A percentile compares a stretch with the other conserved stretches of the same genome.
These are phyloP conservation scores for Candida pini DNA, from an alignment of 805 yeast genomes.

Conservation along the genomic window DNA sequence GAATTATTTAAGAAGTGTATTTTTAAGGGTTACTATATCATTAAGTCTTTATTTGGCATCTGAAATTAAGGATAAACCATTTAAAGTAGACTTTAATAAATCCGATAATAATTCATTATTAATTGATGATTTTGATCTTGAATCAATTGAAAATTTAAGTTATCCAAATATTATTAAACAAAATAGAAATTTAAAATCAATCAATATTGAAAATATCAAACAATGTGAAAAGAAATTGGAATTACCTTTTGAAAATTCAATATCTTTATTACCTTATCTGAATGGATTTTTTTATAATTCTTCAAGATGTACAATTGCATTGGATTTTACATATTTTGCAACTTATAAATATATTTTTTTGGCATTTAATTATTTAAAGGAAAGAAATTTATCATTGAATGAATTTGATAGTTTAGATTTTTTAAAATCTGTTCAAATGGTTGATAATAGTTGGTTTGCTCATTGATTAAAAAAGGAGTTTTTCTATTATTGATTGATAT, in stretches of 20 bases:
- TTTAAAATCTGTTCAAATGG: slow-evolving; percentile 10
- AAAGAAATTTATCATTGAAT: slow-evolving; percentile 5
- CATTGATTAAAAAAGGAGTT: no score
- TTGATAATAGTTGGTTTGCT: slow-evolving; percentile 20
- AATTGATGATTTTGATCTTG: slow-evolving; percentile 16
- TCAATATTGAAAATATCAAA: slow-evolving; percentile 1
- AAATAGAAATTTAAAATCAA: not conserved
- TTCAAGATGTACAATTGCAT: slow-evolving; percentile 21
- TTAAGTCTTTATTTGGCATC: slow-evolving; percentile 13
- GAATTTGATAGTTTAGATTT: slow-evolving; percentile 13
- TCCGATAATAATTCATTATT: slow-evolving; percentile 1
- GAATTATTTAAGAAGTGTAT: slow-evolving; percentile 19
- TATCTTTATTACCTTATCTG: slow-evolving; percentile 15
- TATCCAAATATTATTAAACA: slow-evolving; percentile 4
- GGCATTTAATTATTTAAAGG: slow-evolving; percentile 11
- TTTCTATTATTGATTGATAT: no score
- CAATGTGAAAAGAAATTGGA: slow-evolving; percentile 7
- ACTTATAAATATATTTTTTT: slow-evolving; percentile 23
- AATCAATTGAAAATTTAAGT: slow-evolving; percentile 8
- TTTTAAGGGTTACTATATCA: slow-evolving; percentile 12
- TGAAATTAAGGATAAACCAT: not conserved
- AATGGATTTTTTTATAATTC: slow-evolving; percentile 26
- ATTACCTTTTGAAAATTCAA: slow-evolving; percentile 12
- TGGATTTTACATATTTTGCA: slow-evolving; percentile 23
- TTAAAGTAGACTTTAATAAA: no score